Evolutionary conservation across 768 basidiomycete genomes (phyloP), one percentile per base, ranked within the genome.

Genomic region (Mycena latifolia): DNA sequence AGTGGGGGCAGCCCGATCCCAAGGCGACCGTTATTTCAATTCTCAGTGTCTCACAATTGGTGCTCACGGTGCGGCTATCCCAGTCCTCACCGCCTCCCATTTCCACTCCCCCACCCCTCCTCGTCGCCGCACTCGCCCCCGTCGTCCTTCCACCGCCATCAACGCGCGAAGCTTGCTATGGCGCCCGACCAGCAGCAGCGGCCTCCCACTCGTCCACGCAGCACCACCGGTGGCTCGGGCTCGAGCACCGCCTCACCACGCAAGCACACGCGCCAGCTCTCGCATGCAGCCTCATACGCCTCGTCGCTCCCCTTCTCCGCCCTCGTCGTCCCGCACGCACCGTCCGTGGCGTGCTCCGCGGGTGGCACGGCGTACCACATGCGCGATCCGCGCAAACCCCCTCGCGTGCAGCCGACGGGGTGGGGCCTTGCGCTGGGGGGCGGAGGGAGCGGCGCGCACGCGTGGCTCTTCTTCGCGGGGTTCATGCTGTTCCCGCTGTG

Each of bases 221-320:
- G 73, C 67, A 75, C 72, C 37, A 83, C 82, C 47, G 58, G 53
- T 56, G 68, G 28, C 73, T 75, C 53, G 3, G 48, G 50, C 25
- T 76, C 84, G 47, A 81, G 80, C 53, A 74, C 70, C n/a, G 72
- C 73, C 2, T 75, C 78, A 45, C 71, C 25, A 22, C 74, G 46
- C 53, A 71, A 39, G 67, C 69, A 22, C 65, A 64, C 53, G 52
- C 65, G 28, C 47, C 29, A 72, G 63, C 54, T 63, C 72, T 18
- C 69, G 70, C 78, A 78, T 53, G 77, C 78, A 10, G 73, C 81
- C 63, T 85, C 83, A 20, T 83, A 84, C 78, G 89, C 63, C 91
- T 80, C 83, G 15, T 93, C 92, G n/a, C 90, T 94, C 24, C 92
- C 92, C 3, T 86, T 94, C 60, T 90, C 90, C 43, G 92, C 92